Conservation (phyloP, 805 yeast species). For the Candida taoyuanica region DNA sequence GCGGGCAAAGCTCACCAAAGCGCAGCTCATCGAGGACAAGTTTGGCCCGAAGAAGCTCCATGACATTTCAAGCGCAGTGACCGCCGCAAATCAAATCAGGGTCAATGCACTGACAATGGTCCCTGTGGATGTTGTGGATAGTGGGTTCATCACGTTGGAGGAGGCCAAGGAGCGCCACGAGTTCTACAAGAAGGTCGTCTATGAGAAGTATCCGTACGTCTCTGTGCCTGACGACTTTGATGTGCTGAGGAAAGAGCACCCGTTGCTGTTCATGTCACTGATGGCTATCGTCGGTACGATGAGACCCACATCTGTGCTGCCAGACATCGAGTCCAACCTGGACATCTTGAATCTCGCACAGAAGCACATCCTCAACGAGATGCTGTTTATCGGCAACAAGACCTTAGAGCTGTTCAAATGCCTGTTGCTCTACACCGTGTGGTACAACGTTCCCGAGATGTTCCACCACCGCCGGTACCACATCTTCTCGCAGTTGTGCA, state of each 20-base stretch:
- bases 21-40: constrained; percentile 38
- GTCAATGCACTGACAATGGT: constrained; percentile 15
- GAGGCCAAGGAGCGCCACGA: constrained; percentile 56
- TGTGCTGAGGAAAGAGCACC: constrained; percentile 45
- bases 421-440: constrained; percentile 55
- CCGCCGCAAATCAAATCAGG: constrained; percentile 38
- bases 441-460: constrained; percentile 84
- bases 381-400: constrained; percentile 66
- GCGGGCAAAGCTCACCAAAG: constrained; percentile 27
- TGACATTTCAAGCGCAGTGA: constrained; percentile 41
- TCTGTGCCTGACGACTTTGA: constrained; percentile 43
- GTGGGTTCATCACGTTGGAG: constrained; percentile 51
- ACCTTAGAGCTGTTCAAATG: constrained; percentile 62
- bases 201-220: constrained; percentile 53
- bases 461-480: constrained; percentile 77
- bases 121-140: constrained; percentile 46
- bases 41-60: constrained; percentile 36
- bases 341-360: constrained; percentile 50
- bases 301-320: constrained; percentile 22
- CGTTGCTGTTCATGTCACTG: constrained; percentile 59
- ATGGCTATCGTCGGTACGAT: constrained; percentile 56
- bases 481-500: constrained; percentile 58
- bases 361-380: constrained; percentile 49
- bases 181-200: constrained; percentile 44
- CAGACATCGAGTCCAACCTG: constrained; percentile 36